These are phyloP conservation scores for Dryas octopetala DNA, from an alignment of 306 rosid genomes.

Conservation along the genomic window DNA sequence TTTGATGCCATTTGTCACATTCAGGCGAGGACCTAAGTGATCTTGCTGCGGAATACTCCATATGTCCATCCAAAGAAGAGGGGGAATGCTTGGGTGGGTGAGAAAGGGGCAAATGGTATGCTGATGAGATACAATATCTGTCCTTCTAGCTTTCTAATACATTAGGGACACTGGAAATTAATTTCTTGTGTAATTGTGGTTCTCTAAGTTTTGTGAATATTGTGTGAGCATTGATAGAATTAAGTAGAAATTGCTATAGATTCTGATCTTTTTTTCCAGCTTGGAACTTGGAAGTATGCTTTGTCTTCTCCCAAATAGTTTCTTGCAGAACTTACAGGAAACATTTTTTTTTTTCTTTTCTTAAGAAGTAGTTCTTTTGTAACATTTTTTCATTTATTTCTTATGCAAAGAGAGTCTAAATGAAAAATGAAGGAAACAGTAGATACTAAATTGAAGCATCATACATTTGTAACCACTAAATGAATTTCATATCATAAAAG, in stretches of 20 bases:
- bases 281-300: conserved; percentile 10
- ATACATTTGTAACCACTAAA: no score
- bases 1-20: conserved; percentile 25
- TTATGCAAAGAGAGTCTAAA: neutral
- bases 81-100: conserved; percentile 99
- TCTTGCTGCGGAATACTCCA: conserved; percentile 76
- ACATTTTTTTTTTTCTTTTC: no score
- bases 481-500: no score
- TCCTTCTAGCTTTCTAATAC: conserved; percentile 12
- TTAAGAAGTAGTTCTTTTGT: no score
- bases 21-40: conserved; percentile 94
- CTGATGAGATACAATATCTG: conserved; percentile 2
- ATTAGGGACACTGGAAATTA: neutral
- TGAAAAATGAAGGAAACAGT: neutral
- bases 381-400: no score
- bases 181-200: conserved; percentile 12
- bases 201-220: neutral
- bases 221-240: neutral
- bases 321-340: conserved; percentile 3
- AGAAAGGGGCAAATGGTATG: conserved; percentile 90
- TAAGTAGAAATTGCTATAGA: neutral
- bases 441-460: no score
- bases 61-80: conserved; percentile 86
- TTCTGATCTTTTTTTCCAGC: neutral
- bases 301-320: neutral